A percentile compares a stretch with the other conserved stretches of the same genome.
Conservation (phyloP, 2,329 filamentous ascomycete genomes). For the Phoma sp. region DNA sequence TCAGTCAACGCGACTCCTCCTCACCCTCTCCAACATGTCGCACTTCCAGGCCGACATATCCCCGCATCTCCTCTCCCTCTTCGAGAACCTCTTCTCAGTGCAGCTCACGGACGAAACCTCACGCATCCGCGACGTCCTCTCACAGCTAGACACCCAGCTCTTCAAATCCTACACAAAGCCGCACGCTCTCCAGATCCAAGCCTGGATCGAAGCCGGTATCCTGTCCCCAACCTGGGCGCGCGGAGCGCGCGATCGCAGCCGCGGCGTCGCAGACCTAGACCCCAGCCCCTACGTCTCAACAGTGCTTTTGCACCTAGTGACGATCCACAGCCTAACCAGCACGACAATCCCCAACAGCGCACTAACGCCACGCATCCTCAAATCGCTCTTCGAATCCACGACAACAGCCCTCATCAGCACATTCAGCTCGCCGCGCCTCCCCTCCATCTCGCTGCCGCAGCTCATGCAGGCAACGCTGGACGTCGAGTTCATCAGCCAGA, state of each 20-base stretch:
- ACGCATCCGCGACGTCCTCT: conserved; percentile 87
- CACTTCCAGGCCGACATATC: conserved; percentile 81
- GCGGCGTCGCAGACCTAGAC: conserved; percentile 64
- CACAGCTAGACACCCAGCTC: conserved; percentile 86
- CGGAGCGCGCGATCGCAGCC: not conserved
- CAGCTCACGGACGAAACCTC: conserved; percentile 93
- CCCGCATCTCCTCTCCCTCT: conserved; percentile 86
- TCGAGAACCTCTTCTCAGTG: conserved; percentile 92
- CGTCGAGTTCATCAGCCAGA: conserved; percentile 96
- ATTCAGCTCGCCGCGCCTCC: conserved; percentile 63
- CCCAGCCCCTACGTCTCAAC: conserved; percentile 91
- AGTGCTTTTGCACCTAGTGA: conserved; percentile 80
- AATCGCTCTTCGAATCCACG: conserved; percentile 82
- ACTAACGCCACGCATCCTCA: conserved; percentile 81
- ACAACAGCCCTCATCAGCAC: conserved; percentile 81
- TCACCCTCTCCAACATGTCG: conserved; percentile 92
- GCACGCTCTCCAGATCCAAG: conserved; percentile 58
- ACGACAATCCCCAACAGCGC: conserved; percentile 62
- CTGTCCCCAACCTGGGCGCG: conserved; percentile 72
- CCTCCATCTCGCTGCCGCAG: conserved; percentile 75
- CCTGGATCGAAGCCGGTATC: conserved; percentile 77
- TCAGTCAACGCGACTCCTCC: conserved; percentile 88
- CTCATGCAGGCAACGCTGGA: conserved; percentile 98
- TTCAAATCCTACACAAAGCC: conserved; percentile 92
- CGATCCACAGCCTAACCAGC: conserved; percentile 79